These are phyloP conservation scores for Eimeria sp. DNA, from an alignment of 169 alveolate species.

Conservation along the genomic window DNA sequence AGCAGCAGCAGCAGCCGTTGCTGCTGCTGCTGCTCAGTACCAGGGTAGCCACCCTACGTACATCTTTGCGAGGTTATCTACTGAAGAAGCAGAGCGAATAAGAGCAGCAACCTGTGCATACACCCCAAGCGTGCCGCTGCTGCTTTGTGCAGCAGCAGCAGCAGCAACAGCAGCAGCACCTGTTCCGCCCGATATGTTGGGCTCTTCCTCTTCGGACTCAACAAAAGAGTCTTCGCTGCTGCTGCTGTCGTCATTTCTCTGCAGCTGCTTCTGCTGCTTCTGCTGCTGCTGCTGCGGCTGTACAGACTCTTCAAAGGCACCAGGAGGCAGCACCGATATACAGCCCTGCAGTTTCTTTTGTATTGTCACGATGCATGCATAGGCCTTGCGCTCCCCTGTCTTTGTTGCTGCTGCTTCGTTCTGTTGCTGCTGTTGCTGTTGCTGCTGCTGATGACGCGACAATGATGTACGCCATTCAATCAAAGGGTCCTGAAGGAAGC, in stretches of 20 bases:
- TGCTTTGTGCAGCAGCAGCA: background rate
- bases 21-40: conserved; percentile 82
- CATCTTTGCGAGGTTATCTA: conserved; percentile 96
- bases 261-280: background rate
- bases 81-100: conserved; percentile 92
- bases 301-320: conserved; percentile 8
- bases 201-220: conserved; percentile 7
- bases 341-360: conserved; percentile 52
- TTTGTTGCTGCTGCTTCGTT: background rate
- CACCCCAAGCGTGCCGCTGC: conserved; percentile 64
- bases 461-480: conserved; percentile 92
- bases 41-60: conserved; percentile 98
- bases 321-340: conserved; percentile 25
- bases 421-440: conserved; percentile 54
- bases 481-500: conserved; percentile 94
- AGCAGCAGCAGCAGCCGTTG: background rate
- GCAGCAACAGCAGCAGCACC: conserved; percentile 32
- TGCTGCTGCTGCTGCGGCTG: background rate
- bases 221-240: conserved; percentile 12
- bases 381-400: conserved; percentile 48
- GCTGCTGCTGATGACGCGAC: conserved; percentile 34
- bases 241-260: background rate
- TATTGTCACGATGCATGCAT: conserved; percentile 30
- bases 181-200: background rate
- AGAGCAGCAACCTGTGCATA: conserved; percentile 71